Conservation (phyloP, 331 rosid species). For the Malus hybrid region DNA sequence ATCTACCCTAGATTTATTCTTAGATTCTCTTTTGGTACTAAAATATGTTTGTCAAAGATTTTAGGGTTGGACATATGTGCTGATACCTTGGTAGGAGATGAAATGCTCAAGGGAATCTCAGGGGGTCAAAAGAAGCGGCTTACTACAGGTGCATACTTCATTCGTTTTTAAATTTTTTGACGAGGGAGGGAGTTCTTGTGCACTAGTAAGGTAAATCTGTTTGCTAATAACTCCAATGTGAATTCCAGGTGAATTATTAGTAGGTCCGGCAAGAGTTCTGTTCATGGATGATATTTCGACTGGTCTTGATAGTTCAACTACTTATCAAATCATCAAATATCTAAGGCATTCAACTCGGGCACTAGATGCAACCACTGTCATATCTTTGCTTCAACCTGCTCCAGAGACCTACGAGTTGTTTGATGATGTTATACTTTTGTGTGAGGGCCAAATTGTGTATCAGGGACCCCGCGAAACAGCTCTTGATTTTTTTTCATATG, state of each 20-base stretch:
- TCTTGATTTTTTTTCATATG: slow-evolving; percentile 59
- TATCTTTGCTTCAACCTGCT: slow-evolving; percentile 98
- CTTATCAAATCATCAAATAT: slow-evolving; percentile 81
- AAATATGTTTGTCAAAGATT: slow-evolving; percentile 77
- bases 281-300: slow-evolving; percentile 99
- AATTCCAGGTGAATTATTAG: slow-evolving; percentile 76
- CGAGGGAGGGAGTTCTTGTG: neutral
- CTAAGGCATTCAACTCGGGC: slow-evolving; percentile 86
- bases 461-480: slow-evolving; percentile 85
- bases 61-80: slow-evolving; percentile 99
- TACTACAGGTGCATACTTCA: slow-evolving; percentile 30
- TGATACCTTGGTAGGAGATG: slow-evolving; percentile 98
- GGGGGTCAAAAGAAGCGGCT: slow-evolving; percentile 69
- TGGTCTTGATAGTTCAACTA: slow-evolving; percentile 95
- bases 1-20: neutral
- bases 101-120: slow-evolving; percentile 97
- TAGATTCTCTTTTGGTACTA: slow-evolving; percentile 29
- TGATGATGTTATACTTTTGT: slow-evolving; percentile 86
- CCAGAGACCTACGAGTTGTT: slow-evolving; percentile 97
- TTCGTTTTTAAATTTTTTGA: slow-evolving; percentile 1
- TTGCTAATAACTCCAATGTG: slow-evolving; percentile 26
- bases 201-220: slow-evolving; percentile 5
- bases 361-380: slow-evolving; percentile 83
- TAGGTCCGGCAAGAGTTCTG: slow-evolving; percentile 96
- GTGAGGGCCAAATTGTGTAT: slow-evolving; percentile 91